Conservation (phyloP, 768 basidiomycete genomes). For the Daedaleopsis sinensis region DNA sequence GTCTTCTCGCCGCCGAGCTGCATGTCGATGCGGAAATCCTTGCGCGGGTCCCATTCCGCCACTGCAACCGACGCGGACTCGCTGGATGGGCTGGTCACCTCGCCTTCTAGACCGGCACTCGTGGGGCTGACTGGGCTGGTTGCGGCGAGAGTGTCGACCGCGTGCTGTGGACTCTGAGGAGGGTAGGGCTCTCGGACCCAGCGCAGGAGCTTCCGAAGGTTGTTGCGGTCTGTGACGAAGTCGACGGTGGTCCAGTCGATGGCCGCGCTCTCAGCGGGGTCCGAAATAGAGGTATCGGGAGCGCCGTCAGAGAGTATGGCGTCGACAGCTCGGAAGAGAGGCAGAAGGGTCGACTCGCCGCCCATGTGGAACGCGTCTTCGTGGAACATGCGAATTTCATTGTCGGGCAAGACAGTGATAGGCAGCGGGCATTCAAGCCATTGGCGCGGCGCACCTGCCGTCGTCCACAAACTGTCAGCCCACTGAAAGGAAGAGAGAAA, state of each 20-base stretch:
- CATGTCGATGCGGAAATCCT: conserved; percentile 66
- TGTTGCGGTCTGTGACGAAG: conserved; percentile 66
- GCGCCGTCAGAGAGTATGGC: conserved; percentile 17
- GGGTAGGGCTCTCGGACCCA: conserved; percentile 42
- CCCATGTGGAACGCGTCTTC: conserved; percentile 56
- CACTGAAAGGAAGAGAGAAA: background rate
- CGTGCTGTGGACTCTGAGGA: conserved; percentile 23
- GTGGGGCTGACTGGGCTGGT: background rate
- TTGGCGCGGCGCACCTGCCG: conserved; percentile 56
- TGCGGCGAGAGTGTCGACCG: too few relatives aligned
- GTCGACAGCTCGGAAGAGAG: conserved; percentile 64
- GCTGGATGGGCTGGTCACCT: background rate
- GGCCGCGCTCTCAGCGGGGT: conserved; percentile 20
- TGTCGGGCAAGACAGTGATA: conserved; percentile 56
- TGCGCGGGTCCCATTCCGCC: conserved; percentile 11
- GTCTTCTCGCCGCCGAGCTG: conserved; percentile 63
- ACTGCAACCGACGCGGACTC: background rate
- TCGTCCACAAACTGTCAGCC: background rate
- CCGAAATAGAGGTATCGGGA: background rate
- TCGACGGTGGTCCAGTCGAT: conserved; percentile 44
- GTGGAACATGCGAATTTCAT: conserved; percentile 50
- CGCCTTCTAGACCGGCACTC: background rate
- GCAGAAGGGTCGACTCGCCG: conserved; percentile 42
- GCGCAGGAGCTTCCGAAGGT: conserved; percentile 60
- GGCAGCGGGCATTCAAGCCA: conserved; percentile 55